Evolutionary conservation across 352 stramenopile species (phyloP).

Genomic region (Globisporangium nodosum): DNA sequence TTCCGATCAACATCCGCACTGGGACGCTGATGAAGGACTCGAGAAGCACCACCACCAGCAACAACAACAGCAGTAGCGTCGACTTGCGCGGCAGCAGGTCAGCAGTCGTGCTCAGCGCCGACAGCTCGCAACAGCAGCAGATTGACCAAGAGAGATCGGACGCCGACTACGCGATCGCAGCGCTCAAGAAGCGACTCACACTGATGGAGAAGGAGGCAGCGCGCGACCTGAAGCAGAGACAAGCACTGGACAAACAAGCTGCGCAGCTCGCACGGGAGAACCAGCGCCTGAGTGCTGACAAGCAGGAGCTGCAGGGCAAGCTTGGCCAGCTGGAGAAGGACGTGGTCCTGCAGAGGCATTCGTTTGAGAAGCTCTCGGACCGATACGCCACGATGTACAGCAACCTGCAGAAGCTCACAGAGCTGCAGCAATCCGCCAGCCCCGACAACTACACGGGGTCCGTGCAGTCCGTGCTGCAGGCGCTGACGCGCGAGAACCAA

Average conservation of each 20-base stretch:
- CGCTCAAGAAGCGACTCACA: constrained; percentile 38
- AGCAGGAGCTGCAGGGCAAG: constrained; percentile 28
- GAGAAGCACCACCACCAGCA: constrained; percentile 1
- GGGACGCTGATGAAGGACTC: constrained; percentile 17
- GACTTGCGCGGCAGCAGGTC: constrained; percentile 6
- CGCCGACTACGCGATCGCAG: constrained; percentile 36
- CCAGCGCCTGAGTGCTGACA: constrained; percentile 28
- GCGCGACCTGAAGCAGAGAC: constrained; percentile 15
- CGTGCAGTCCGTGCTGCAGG: constrained; percentile 44
- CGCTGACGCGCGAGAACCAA: constrained; percentile 63
- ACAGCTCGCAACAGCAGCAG: constrained; percentile 14
- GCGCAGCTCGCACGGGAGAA: constrained; percentile 32
- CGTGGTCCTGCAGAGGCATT: constrained; percentile 44
- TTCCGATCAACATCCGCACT: constrained; percentile 45
- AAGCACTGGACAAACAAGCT: constrained; percentile 36
- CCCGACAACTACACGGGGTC: constrained; percentile 13
- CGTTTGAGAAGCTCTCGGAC: constrained; percentile 63
- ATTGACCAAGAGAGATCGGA: constrained; percentile 19
- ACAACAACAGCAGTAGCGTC: constrained; percentile 13
- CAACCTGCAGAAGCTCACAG: constrained; percentile 50
- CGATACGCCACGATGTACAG: constrained; percentile 46
- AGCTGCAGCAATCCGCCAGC: constrained; percentile 20
- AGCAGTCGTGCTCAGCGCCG: background rate
- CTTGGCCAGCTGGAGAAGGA: constrained; percentile 40
- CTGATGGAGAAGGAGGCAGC: constrained; percentile 38